Evolutionary conservation across 2,329 filamentous ascomycete genomes (phyloP), one percentile per base, ranked within the genome.

Genomic region (Colletotrichum scovillei): DNA sequence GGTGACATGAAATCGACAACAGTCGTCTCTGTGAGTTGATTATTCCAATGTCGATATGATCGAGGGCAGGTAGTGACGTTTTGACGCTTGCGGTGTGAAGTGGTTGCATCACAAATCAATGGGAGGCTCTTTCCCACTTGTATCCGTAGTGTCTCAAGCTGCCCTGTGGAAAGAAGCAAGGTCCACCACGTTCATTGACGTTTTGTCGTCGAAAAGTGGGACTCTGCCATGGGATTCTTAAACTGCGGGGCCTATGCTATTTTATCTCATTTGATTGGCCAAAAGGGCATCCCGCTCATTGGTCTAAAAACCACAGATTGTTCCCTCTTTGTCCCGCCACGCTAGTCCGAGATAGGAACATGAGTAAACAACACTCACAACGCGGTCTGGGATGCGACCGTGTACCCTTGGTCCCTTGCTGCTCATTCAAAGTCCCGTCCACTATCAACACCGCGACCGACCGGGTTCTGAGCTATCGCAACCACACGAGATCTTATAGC

Each of bases 301-400:
- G 32, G 32, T 35, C 32, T 35, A 35, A 35, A 58, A 55, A 38
- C 14, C 16, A 8, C 4, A 38, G n/a, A 26, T 53, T 67, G 35
- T 32, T 59, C 53, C 30, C 35, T 69, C 75, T 30, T 32, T 38
- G 30, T 16, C 57, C 63, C 56, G 62, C 64, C 28, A 26, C n/a
- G 75, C 82, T 84, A 84, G 76, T 73, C 82, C 78, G 28, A 75
- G 82, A 80, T 46, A 71, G 78, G 80, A 76, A 74, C 77, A 32
- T 74, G 81, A 85, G 84, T 86, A 86, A 86, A 86, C 84, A 85
- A 56, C 24, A 56, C 53, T 26, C 53, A 26, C n/a, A 82, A 76
- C 72, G 76, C 75, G 70, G 53, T 71, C 57, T 46, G n/a, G 38
- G 62, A 64, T 73, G 53, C 42, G 58, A 57, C 53, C 71, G 71